These are phyloP conservation scores for Jaminaea rosea DNA, from an alignment of 1,284 basidiomycete species.

Conservation along the genomic window DNA sequence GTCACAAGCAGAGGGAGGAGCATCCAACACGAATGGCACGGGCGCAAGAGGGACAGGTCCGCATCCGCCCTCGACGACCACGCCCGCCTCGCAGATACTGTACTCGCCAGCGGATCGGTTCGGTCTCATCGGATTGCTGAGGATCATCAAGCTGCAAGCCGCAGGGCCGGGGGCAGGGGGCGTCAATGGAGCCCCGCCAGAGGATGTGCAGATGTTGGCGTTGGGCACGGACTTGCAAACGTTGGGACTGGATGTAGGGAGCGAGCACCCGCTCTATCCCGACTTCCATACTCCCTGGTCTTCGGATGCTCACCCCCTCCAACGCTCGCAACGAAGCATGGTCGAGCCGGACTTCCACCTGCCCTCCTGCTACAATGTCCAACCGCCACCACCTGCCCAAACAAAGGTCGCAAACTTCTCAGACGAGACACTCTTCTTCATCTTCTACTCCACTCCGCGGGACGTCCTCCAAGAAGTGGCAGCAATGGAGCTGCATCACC, in stretches of 20 bases:
- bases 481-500: conserved; percentile 89
- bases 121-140: conserved; percentile 78
- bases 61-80: conserved; percentile 5
- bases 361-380: conserved; percentile 86
- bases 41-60: neutral
- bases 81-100: conserved; percentile 88
- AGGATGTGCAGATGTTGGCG: conserved; percentile 70
- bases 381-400: conserved; percentile 77
- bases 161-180: conserved; percentile 40
- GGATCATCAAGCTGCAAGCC: conserved; percentile 84
- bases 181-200: neutral
- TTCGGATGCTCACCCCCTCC: conserved; percentile 56
- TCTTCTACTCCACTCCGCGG: conserved; percentile 90
- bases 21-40: conserved; percentile 1
- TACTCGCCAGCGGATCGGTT: conserved; percentile 90
- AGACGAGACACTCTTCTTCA: conserved; percentile 96
- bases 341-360: conserved; percentile 73
- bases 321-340: conserved; percentile 68
- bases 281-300: conserved; percentile 96
- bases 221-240: conserved; percentile 87
- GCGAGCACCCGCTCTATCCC: conserved; percentile 76
- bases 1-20: neutral
- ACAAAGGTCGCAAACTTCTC: conserved; percentile 79
- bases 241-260: conserved; percentile 68
- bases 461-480: conserved; percentile 91